Conservation (phyloP, 148 eudicot genomes). For the Simmondsia chinensis region DNA sequence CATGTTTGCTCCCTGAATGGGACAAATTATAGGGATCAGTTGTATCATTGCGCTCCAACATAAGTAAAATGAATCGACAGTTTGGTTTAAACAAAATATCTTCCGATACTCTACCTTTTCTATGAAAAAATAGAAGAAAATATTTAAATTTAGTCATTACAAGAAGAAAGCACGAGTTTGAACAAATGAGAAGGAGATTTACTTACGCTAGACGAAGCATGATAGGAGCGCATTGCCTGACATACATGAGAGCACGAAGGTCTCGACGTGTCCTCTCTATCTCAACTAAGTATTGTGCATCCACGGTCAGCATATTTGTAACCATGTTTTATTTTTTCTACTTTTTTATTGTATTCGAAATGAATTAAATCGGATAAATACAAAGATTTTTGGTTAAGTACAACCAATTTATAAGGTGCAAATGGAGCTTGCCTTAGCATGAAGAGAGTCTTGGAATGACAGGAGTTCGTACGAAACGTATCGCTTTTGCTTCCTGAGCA, state of each 20-base stretch:
- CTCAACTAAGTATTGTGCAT: constrained; percentile 53
- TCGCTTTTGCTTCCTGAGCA: constrained; percentile 7
- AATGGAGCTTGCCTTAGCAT: too few species aligned
- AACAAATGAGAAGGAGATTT: not conserved
- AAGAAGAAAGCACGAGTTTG: not conserved
- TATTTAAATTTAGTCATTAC: not conserved
- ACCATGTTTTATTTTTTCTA: constrained; percentile 1
- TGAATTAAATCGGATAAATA: too few species aligned
- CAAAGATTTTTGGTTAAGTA: too few species aligned
- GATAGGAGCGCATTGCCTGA: constrained; percentile 76
- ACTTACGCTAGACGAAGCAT: constrained; percentile 92
- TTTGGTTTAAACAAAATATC: too few species aligned
- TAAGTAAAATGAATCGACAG: too few species aligned
- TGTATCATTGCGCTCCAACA: too few species aligned
- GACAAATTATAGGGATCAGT: too few species aligned
- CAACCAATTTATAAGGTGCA: too few species aligned
- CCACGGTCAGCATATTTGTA: constrained; percentile 16
- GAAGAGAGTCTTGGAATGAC: not conserved
- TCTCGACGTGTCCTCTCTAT: constrained; percentile 63
- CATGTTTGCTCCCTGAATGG: too few species aligned
- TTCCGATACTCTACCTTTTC: too few species aligned
- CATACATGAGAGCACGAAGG: constrained; percentile 64
- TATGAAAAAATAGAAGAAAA: too few species aligned
- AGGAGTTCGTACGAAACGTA: constrained; percentile 5
- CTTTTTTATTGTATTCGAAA: too few species aligned